Evolutionary conservation across 768 basidiomycete species (phyloP).

Genomic region (Neoboletus brunneissimus): DNA sequence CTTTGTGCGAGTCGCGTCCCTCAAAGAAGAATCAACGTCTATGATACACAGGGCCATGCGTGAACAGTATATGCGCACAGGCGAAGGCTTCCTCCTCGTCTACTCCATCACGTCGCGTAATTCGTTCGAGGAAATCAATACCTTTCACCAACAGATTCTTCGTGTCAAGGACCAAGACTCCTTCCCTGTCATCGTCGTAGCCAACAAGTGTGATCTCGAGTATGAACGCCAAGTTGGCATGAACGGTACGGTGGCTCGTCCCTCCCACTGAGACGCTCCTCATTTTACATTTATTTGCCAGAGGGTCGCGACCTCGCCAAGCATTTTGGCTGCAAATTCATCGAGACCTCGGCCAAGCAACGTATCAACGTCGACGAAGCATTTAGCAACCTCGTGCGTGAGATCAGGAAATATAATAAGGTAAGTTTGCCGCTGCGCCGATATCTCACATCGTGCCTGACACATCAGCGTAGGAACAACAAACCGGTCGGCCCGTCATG

Average conservation of each 20-base stretch:
- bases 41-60: constrained; percentile 78
- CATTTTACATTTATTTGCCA: constrained; percentile 31
- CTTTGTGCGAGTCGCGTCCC: background rate
- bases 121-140: constrained; percentile 96
- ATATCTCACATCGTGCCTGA: constrained; percentile 7
- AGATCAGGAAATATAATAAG: constrained; percentile 93
- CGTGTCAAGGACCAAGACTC: constrained; percentile 95
- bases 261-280: background rate
- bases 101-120: constrained; percentile 98
- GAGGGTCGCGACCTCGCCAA: constrained; percentile 98
- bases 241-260: constrained; percentile 59
- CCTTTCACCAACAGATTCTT: constrained; percentile 94
- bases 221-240: constrained; percentile 95
- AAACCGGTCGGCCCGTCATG: constrained; percentile 68
- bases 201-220: constrained; percentile 97
- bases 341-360: constrained; percentile 95
- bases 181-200: constrained; percentile 94
- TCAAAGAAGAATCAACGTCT: constrained; percentile 1
- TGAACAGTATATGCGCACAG: constrained; percentile 98
- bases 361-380: constrained; percentile 97
- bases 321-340: constrained; percentile 91
- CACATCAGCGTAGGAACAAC: constrained; percentile 55
- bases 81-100: constrained; percentile 96
- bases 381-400: constrained; percentile 88
- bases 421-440: constrained; percentile 37